A percentile compares a stretch with the other conserved stretches of the same genome.
These are phyloP conservation scores for Cercospora sp. DNA, from an alignment of 2,329 filamentous ascomycete species.

Conservation along the genomic window DNA sequence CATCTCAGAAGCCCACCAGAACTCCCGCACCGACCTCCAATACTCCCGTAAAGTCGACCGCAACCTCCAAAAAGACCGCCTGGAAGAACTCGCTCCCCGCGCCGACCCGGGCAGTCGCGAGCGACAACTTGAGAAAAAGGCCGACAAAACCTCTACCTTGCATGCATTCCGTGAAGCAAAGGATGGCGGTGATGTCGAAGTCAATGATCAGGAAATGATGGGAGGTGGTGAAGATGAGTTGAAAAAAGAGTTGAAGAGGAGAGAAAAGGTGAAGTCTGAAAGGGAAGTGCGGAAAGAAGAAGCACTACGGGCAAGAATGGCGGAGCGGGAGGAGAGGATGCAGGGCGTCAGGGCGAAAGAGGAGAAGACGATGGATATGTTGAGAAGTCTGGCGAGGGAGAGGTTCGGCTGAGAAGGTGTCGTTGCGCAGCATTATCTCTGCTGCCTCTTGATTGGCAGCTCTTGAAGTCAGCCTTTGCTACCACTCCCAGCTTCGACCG, in stretches of 20 bases:
- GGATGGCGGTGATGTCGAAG: constrained; percentile 64
- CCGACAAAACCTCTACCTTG: constrained; percentile 70
- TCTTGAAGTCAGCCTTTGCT: background rate
- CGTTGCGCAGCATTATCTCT: background rate
- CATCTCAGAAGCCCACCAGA: constrained; percentile 53
- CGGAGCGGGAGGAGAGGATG: constrained; percentile 77
- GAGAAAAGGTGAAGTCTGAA: constrained; percentile 77
- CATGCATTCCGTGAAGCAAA: constrained; percentile 68
- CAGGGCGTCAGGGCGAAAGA: constrained; percentile 73
- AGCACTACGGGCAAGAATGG: constrained; percentile 69
- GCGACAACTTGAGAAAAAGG: constrained; percentile 81
- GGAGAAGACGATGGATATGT: constrained; percentile 77
- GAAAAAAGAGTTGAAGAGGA: constrained; percentile 64
- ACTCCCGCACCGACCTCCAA: constrained; percentile 55
- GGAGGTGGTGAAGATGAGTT: constrained; percentile 67
- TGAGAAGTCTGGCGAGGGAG: constrained; percentile 75
- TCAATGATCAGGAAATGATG: constrained; percentile 75
- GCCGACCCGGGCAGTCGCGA: constrained; percentile 82
- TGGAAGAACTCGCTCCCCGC: constrained; percentile 80
- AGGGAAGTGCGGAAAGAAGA: constrained; percentile 81
- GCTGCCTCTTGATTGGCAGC: background rate
- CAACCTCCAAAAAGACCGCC: constrained; percentile 64
- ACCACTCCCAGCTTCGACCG: background rate
- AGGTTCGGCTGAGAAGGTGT: constrained; percentile 61
- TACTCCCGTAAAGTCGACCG: constrained; percentile 66